Evolutionary conservation across 1,139 yeast species (phyloP).

Genomic region (Ogataea hybrid): DNA sequence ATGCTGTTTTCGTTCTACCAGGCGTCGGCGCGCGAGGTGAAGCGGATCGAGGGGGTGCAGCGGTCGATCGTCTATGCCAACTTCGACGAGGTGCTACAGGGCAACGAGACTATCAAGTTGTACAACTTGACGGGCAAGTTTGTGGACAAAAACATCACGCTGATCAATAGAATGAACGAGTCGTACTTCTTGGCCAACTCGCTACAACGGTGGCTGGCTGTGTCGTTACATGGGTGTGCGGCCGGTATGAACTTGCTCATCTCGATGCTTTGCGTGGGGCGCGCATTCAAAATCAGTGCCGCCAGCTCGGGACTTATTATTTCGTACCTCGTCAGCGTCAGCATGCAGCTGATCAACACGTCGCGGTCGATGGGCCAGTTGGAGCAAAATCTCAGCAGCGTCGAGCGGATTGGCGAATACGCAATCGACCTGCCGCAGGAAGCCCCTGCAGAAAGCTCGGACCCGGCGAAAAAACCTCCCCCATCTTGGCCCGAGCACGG

Average conservation of each 20-base stretch:
- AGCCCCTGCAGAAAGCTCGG: constrained; percentile 41
- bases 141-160: constrained; percentile 38
- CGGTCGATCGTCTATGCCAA: constrained; percentile 62
- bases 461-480: constrained; percentile 29
- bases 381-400: constrained; percentile 83
- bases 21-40: constrained; percentile 60
- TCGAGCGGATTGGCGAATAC: constrained; percentile 74
- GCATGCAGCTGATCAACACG: constrained; percentile 49
- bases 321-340: constrained; percentile 50
- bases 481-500: constrained; percentile 67
- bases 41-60: constrained; percentile 60
- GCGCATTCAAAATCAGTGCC: constrained; percentile 45
- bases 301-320: constrained; percentile 51
- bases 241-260: constrained; percentile 42
- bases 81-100: constrained; percentile 58
- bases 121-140: constrained; percentile 41
- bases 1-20: constrained; percentile 50
- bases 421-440: constrained; percentile 68
- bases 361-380: constrained; percentile 61
- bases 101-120: constrained; percentile 56
- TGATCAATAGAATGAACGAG: constrained; percentile 53
- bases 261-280: constrained; percentile 41
- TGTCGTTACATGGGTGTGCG: constrained; percentile 47
- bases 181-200: constrained; percentile 52
- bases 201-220: constrained; percentile 60